Base-by-base conservation (phyloP, 2,329 filamentous ascomycete species). In the Aspergillus niger region DNA sequence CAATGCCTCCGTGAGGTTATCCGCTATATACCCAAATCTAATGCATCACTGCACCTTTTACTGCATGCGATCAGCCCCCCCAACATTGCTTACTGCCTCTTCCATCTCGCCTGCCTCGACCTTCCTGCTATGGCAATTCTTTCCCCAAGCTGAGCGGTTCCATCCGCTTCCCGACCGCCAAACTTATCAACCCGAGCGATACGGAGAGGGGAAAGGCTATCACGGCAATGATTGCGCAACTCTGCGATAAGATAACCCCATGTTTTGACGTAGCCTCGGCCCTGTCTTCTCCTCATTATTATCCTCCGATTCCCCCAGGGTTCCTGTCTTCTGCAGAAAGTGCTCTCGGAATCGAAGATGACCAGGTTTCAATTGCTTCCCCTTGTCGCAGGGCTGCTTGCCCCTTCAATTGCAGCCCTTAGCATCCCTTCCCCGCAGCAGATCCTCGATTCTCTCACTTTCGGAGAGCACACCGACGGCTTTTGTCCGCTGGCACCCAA, bases 401-500 rank as follows among this genome's bases (percentile, higher is more conserved):
- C 60, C 28, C 60, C 63, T 4, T 57, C 57, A 10, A 57, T 56
- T n/a, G 56, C 56, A 20, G 54, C 61, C 55, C 59, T 72, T 51
- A 67, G 64, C 52, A 70, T 73, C 55, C 69, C 72, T 32, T 53
- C 63, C 38, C 65, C 65, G 41, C 70, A 73, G 57, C 61, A 62
- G 43, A 56, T 72, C 57, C 65, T 71, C 53, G 49, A 55, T 41
- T 49, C 57, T 50, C 57, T 43, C 24, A 38, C 48, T 32, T 24
- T 24, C 22, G 38, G 43, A n/a, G 39, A 38, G 10, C 22, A 13
- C 32, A 36, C 36, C 53, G 52, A 55, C 38, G 67, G 69, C n/a
- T 65, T 65, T 26, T 76, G 74, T 52, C 73, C 72, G 0, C 65
- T 74, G 43, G 65, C 74, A 17, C 61, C 67, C 4, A 74, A 71